Conservation (phyloP, 768 basidiomycete species). For the Omphalotus guepiniiformis region DNA sequence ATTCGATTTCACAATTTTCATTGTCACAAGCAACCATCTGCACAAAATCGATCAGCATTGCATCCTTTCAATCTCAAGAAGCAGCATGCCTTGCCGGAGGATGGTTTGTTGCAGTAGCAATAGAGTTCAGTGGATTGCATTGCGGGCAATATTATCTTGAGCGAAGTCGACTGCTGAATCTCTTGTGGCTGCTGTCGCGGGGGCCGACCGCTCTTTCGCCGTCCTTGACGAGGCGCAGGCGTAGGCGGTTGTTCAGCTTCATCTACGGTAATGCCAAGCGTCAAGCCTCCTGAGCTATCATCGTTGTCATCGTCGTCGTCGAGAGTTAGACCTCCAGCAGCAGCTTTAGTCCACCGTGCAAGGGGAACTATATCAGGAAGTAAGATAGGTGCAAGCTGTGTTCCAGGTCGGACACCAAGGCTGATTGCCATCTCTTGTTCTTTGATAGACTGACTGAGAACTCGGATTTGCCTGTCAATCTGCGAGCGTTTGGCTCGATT, state of each 20-base stretch:
- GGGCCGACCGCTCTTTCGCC: conserved; percentile 16
- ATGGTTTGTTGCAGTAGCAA: conserved; percentile 78
- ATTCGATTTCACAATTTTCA: conserved; percentile 4
- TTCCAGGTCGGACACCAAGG: conserved; percentile 49
- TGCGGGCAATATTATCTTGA: conserved; percentile 36
- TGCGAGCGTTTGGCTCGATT: conserved; percentile 20
- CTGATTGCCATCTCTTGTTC: conserved; percentile 55
- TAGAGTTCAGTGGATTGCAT: conserved; percentile 49
- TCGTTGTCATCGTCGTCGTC: conserved; percentile 23
- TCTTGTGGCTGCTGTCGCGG: conserved; percentile 13
- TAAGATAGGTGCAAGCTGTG: conserved; percentile 42
- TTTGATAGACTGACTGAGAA: conserved; percentile 71
- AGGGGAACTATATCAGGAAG: conserved; percentile 57
- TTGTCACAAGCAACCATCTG: conserved; percentile 10
- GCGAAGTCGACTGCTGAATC: conserved; percentile 20
- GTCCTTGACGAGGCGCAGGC: conserved; percentile 9
- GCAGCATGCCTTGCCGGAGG: conserved; percentile 68
- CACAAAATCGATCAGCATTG: neutral
- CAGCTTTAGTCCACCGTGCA: conserved; percentile 21
- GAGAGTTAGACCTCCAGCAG: conserved; percentile 17
- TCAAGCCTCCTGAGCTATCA: conserved; percentile 10
- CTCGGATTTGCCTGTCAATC: conserved; percentile 77
- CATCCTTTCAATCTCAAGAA: too few species aligned
- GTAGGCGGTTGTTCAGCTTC: conserved; percentile 6
- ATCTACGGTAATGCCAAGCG: conserved; percentile 3